Evolutionary conservation across 2,329 filamentous ascomycete genomes (phyloP).

Genomic region (Ophiostoma montium): DNA sequence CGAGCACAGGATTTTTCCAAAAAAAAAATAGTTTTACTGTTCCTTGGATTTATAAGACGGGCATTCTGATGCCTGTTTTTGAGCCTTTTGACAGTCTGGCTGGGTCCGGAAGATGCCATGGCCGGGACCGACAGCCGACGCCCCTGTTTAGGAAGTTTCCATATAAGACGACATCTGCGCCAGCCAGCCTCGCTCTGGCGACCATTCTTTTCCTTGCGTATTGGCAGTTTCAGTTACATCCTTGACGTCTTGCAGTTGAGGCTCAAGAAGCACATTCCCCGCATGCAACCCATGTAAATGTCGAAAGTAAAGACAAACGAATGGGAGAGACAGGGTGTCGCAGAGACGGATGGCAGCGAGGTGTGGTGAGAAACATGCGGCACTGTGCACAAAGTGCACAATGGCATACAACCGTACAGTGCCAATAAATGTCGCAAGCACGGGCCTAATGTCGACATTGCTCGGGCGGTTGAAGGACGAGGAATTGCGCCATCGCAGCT

Average conservation of each 20-base stretch:
- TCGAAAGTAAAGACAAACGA: too few relatives aligned
- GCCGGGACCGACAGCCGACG: conserved; percentile 10
- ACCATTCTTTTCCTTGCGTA: not conserved
- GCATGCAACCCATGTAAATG: not conserved
- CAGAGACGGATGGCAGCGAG: not conserved
- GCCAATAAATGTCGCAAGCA: conserved; percentile 1
- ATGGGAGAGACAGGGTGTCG: not conserved
- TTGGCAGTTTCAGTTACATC: too few relatives aligned
- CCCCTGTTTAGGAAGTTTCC: not conserved
- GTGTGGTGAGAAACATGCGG: not conserved
- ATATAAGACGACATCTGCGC: conserved; percentile 1
- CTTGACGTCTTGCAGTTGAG: not conserved
- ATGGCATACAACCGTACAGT: not conserved
- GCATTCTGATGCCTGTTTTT: not conserved
- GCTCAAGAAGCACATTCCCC: not conserved
- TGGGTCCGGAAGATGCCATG: not conserved
- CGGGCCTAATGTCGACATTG: conserved; percentile 16
- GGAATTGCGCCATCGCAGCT: conserved; percentile 14
- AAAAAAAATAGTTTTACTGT: not conserved
- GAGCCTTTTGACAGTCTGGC: not conserved
- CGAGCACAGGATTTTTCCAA: not conserved
- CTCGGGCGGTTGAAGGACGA: not conserved
- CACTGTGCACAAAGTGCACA: not conserved
- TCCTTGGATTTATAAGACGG: conserved; percentile 6
- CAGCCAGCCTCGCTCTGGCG: not conserved